Evolutionary conservation across 2,329 filamentous ascomycete species (phyloP).

Genomic region (Zymoseptoria ardabiliae): DNA sequence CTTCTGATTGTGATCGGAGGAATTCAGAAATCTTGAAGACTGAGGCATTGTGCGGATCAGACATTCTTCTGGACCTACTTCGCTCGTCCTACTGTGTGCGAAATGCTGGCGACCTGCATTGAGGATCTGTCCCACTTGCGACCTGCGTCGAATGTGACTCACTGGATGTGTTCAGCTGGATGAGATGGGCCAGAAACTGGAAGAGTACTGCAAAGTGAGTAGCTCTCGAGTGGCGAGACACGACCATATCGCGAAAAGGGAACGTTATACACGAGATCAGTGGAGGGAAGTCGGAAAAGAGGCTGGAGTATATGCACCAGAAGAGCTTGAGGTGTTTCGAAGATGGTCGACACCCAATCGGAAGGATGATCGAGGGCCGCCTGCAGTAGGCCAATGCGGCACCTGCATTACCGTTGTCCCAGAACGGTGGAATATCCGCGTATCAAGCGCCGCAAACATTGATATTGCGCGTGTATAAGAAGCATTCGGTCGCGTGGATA

Average conservation of each 20-base stretch:
- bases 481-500: constrained; percentile 6
- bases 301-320: constrained; percentile 26
- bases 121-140: constrained; percentile 2
- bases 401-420: constrained; percentile 8
- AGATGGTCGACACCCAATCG: constrained; percentile 11
- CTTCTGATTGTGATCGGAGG: constrained; percentile 14
- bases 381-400: constrained; percentile 5
- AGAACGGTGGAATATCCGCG: neutral
- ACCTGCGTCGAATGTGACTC: constrained; percentile 24
- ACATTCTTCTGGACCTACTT: constrained; percentile 1
- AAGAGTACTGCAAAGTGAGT: constrained; percentile 13
- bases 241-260: constrained; percentile 29
- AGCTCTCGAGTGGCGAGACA: constrained; percentile 18
- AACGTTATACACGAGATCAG: constrained; percentile 27
- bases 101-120: neutral
- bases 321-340: neutral
- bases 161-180: constrained; percentile 16
- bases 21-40: constrained; percentile 9
- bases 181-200: constrained; percentile 10
- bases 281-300: constrained; percentile 19
- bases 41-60: constrained; percentile 15
- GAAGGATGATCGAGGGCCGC: constrained; percentile 3
- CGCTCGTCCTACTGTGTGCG: constrained; percentile 1
- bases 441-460: constrained; percentile 11
- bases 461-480: constrained; percentile 5